Base-by-base conservation (phyloP, 2,329 filamentous ascomycete genomes). In the Emmonsia crescens region DNA sequence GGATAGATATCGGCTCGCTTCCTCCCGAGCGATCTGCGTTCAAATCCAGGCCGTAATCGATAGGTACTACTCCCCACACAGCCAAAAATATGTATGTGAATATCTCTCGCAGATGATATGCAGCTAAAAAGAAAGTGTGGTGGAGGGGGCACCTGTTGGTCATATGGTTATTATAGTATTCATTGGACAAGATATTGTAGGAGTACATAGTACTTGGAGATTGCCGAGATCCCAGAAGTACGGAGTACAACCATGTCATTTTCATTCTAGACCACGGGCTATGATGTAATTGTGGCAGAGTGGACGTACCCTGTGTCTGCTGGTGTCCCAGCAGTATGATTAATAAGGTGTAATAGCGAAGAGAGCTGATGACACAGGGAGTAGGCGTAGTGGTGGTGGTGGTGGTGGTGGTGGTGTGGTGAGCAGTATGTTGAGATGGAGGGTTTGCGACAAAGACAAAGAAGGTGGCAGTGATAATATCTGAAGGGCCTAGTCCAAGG, bases 281-380 rank as follows among this genome's bases (percentile, higher is more conserved):
- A 59, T 59, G 57, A 59, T 59, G 57, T 59, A 59, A 59, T 57
- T 40, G 57, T 44, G 44, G 10, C n/a, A n/a, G n/a, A n/a, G 42
- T 2, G 21, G 27, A 38, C 55, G 46, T 42, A 57, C 55, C 38
- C 24, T 24, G 55, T 31, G 55, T 31, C 36, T 57, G 55, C 38
- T 44, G 55, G 16, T n/a, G 38, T 31, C 24, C 55, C 16, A 19
- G 38, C 12, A 57, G 21, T 16, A 31, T 24, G 29, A 44, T 44
- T 57, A 57, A 42, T n/a, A 57, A 46, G 16, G 55, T 27, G 14
- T 8, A 38, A 9, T 42, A 44, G 38, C 38, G 12, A 57, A 27
- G 19, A 6, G 16, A 24, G 36, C 9, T n/a, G 55, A 42, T 33
- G 55, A 24, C 24, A 31, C 14, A 44, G 55, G 27, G 10, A 57